Percentiles rank a stretch among this genome's conserved stretches.
Conservation (phyloP, 768 basidiomycete genomes). For the Lentinus tigrinus region DNA sequence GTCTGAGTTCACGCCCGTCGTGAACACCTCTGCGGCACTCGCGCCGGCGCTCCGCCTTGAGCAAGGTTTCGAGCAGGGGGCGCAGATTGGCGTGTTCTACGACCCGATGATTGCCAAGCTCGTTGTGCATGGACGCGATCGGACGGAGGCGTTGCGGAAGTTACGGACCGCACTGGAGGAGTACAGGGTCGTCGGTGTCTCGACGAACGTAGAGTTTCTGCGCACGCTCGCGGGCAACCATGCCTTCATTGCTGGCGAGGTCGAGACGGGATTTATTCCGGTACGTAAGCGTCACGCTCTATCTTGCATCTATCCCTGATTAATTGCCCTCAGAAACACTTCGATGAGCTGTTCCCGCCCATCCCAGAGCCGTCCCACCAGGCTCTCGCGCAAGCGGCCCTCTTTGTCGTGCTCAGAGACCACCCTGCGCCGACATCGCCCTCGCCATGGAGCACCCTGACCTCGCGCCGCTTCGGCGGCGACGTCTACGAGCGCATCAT, state of each 20-base stretch:
- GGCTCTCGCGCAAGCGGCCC: slow-evolving; percentile 74
- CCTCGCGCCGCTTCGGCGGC: slow-evolving; percentile 77
- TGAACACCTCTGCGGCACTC: slow-evolving; percentile 28
- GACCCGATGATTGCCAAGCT: slow-evolving; percentile 93
- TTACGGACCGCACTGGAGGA: slow-evolving; percentile 80
- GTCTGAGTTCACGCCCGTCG: slow-evolving; percentile 16
- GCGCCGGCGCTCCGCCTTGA: slow-evolving; percentile 77
- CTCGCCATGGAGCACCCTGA: slow-evolving; percentile 70
- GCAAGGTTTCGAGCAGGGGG: slow-evolving; percentile 80
- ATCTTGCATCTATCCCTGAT: background rate
- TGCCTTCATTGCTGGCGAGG: slow-evolving; percentile 73
- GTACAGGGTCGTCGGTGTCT: slow-evolving; percentile 88
- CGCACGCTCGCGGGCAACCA: slow-evolving; percentile 71
- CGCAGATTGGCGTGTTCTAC: slow-evolving; percentile 85
- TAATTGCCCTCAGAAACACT: slow-evolving; percentile 64
- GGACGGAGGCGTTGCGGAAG: slow-evolving; percentile 80
- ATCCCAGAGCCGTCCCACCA: slow-evolving; percentile 56
- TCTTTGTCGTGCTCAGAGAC: slow-evolving; percentile 73
- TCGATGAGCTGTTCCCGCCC: slow-evolving; percentile 76
- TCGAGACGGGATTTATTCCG: slow-evolving; percentile 92
- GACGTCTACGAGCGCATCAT: slow-evolving; percentile 63
- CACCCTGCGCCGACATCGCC: slow-evolving; percentile 34
- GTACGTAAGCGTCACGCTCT: slow-evolving; percentile 37
- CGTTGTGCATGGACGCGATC: slow-evolving; percentile 82
- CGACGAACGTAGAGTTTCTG: slow-evolving; percentile 91